Evolutionary conservation across 2,329 filamentous ascomycete species (phyloP).

Genomic region (Ustulina deusta): DNA sequence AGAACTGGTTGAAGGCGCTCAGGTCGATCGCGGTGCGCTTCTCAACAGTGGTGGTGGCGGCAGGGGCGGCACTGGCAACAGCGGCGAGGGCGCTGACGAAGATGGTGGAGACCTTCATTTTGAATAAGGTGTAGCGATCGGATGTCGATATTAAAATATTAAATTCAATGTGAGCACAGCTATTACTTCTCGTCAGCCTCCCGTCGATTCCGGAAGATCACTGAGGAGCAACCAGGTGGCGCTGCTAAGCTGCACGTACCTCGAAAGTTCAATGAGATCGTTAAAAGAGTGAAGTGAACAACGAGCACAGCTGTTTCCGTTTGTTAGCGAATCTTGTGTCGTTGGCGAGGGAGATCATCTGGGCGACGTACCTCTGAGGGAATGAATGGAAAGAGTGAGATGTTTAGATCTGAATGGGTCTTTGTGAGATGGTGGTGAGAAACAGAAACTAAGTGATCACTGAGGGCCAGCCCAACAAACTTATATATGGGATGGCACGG

Average conservation of each 20-base stretch:
- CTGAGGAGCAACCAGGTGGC: neutral
- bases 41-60: constrained; percentile 42
- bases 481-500: constrained; percentile 55
- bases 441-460: constrained; percentile 43
- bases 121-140: constrained; percentile 51
- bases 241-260: constrained; percentile 44
- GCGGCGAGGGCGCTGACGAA: constrained; percentile 60
- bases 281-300: constrained; percentile 59
- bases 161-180: constrained; percentile 59
- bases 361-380: constrained; percentile 58
- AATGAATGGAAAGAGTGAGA: constrained; percentile 57
- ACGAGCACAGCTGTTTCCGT: constrained; percentile 60
- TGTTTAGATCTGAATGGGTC: constrained; percentile 52
- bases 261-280: constrained; percentile 56
- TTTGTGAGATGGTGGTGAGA: constrained; percentile 53
- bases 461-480: constrained; percentile 43
- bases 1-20: constrained; percentile 51
- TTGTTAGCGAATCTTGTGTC: constrained; percentile 41
- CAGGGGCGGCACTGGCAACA: constrained; percentile 59
- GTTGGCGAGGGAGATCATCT: constrained; percentile 12
- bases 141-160: constrained; percentile 51
- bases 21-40: constrained; percentile 50
- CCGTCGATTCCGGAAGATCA: neutral
- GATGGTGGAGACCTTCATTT: constrained; percentile 63
- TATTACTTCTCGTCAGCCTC: constrained; percentile 47